Evolutionary conservation across 2,329 filamentous ascomycete genomes (phyloP), one percentile per base, ranked within the genome.

Genomic region (Aspergillus ustus): DNA sequence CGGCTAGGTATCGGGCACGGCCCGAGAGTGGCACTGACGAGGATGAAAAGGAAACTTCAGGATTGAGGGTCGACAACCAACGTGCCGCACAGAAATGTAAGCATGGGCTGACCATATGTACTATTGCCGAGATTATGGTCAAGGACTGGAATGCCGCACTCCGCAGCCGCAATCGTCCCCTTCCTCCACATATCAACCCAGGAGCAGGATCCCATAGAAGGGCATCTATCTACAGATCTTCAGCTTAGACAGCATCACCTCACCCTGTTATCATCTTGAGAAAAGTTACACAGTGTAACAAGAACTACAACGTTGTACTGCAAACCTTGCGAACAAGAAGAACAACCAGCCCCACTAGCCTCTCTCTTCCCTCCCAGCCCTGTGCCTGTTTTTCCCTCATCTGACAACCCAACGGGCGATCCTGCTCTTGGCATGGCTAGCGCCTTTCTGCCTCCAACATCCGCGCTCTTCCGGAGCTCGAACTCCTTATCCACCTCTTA

Each of bases 381-480:
- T 57, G 62, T 57, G 56, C 34, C 34, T 50, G 29, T 49, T 34
- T 43, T 57, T 19, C 43, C 52, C 57, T 58, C 66, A 63, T 66
- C 61, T 64, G 63, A 67, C 65, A 67, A 64, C 60, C 63, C 60
- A 52, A 52, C 50, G 28, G 50, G 34, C 59, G 65, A 67, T 67
- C 65, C 61, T 61, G 49, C 29, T 22, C 57, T 65, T 63, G 61
- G 61, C 57, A 45, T 50, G 52, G 53, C 48, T 53, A 45, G 22
- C 46, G 19, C 25, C 46, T 29, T 40, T 49, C 28, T 43, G 17
- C 46, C 15, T 40, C 46, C 7, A n/a, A 29, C 57, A 59, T 59
- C 57, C 57, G 57, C 51, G 50, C 13, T 20, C 50, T 59, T 59
- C 57, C 57, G 57, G 19, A 53, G 25, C 52, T 46, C 8, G 48